Base-by-base conservation (phyloP, 345 rosid genomes). In the Laguncularia racemosa region DNA sequence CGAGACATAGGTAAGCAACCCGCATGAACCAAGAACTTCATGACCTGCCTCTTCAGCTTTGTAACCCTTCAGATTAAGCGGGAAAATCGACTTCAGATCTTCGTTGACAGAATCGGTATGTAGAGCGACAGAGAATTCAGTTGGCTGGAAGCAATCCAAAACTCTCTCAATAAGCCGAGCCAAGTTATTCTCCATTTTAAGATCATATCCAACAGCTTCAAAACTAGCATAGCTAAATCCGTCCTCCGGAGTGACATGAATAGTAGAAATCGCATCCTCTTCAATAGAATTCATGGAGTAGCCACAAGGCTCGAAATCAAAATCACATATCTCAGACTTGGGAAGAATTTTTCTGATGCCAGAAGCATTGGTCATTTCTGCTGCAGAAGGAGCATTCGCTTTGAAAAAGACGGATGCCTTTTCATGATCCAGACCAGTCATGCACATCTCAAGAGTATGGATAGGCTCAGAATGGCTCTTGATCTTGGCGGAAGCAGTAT, bases 161-260 rank as follows among this genome's bases (percentile, higher is more conserved):
- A 89, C 96, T 82, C 96, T 86, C 26, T 81, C 70, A 48, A 93
- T 69, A 65, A 93, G 56, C 59, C 63, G 70, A 45, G 57, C 66
- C 62, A 78, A 61, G 40, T 33, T 33, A 55, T 76, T 76, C 46
- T 73, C 40, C 2, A 38, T 69, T 55, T 65, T 61, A 3, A 84
- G 68, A 63, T 89, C 76, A 53, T 93, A 93, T n/a, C 99, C 97
- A 46, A 71, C 77, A 4, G 91, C 77, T 73, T 93, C 97, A 2
- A 93, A 93, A 67, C 99, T 93, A 0, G 99, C 97, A 57, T 93
- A 93, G 65, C 99, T 93, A 66, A 89, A 93, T 55, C 96, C 96
- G 17, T 83, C 99, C 58, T 89, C 99, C 11, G 97, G 96, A 3
- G 97, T 93, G 20, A 93, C 79, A 58, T 93, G 99, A 53, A 93